Evolutionary conservation across 768 basidiomycete species (phyloP).

Genomic region (Boletus vinaceobasis): DNA sequence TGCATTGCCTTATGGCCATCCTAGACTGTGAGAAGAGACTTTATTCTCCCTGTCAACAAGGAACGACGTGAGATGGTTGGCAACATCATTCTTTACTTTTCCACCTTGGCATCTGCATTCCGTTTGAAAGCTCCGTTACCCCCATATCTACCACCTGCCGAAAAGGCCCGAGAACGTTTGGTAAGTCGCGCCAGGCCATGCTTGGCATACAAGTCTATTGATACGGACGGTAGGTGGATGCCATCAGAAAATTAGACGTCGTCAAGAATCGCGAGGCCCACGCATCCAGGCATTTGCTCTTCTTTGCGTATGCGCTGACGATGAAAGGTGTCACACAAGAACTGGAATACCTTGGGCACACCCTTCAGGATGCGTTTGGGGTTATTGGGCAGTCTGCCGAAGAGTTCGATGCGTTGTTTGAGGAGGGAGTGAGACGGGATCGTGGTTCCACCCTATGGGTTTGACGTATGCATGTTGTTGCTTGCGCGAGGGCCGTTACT

Average conservation of each 20-base stretch:
- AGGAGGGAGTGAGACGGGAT: slow-evolving; percentile 12
- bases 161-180: slow-evolving; percentile 74
- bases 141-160: slow-evolving; percentile 92
- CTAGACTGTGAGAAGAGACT: slow-evolving; percentile 79
- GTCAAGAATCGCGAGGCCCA: slow-evolving; percentile 81
- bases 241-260: slow-evolving; percentile 80
- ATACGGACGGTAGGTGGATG: slow-evolving; percentile 54
- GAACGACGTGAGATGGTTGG: slow-evolving; percentile 94
- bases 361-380: slow-evolving; percentile 87
- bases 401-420: slow-evolving; percentile 81
- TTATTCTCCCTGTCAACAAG: slow-evolving; percentile 85
- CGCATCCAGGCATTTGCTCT: slow-evolving; percentile 82
- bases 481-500: not conserved
- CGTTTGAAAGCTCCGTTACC: slow-evolving; percentile 89
- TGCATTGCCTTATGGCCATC: not conserved
- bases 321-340: slow-evolving; percentile 94
- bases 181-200: slow-evolving; percentile 38
- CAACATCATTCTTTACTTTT: slow-evolving; percentile 89
- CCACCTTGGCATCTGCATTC: slow-evolving; percentile 75
- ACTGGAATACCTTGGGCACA: slow-evolving; percentile 75
- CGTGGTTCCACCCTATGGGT: slow-evolving; percentile 10
- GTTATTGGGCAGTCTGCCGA: slow-evolving; percentile 81
- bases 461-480: slow-evolving; percentile 1
- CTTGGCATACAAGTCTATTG: not conserved
- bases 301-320: slow-evolving; percentile 90